These are phyloP conservation scores for Magnusiomyces ingens DNA, from an alignment of 1,139 yeast species.

Conservation along the genomic window DNA sequence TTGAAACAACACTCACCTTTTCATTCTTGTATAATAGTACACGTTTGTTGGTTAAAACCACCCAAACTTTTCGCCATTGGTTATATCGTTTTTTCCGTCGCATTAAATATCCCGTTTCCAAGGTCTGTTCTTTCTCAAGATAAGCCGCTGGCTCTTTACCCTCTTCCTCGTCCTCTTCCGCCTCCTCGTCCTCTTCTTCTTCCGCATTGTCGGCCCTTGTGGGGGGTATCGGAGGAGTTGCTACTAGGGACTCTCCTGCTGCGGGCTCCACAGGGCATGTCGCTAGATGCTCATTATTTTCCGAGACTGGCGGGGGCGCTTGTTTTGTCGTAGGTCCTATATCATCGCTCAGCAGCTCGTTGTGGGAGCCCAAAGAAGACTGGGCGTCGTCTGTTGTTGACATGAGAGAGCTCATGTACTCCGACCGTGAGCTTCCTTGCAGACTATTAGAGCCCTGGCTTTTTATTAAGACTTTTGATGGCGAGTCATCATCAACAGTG, in stretches of 20 bases:
- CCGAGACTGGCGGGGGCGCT: no score
- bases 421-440: constrained; percentile 2
- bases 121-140: constrained; percentile 32
- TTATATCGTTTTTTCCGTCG: constrained; percentile 40
- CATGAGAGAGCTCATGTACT: not conserved
- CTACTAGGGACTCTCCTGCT: no score
- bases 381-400: not conserved
- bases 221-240: no score
- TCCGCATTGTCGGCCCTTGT: not conserved
- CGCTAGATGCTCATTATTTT: no score
- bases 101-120: constrained; percentile 40
- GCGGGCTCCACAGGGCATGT: no score
- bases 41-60: constrained; percentile 40
- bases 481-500: not conserved
- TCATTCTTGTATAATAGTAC: constrained; percentile 40
- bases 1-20: constrained; percentile 13
- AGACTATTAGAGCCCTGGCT: not conserved
- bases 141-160: not conserved
- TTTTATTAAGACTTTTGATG: not conserved
- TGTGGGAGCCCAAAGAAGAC: not conserved
- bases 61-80: constrained; percentile 44
- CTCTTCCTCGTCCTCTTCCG: not conserved
- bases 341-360: not conserved
- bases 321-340: not conserved
- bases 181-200: not conserved